A percentile compares a stretch with the other conserved stretches of the same genome.
phyloP scores from a whole-genome alignment of 306 rosid species.

The Carpinus fangiana region DNA sequence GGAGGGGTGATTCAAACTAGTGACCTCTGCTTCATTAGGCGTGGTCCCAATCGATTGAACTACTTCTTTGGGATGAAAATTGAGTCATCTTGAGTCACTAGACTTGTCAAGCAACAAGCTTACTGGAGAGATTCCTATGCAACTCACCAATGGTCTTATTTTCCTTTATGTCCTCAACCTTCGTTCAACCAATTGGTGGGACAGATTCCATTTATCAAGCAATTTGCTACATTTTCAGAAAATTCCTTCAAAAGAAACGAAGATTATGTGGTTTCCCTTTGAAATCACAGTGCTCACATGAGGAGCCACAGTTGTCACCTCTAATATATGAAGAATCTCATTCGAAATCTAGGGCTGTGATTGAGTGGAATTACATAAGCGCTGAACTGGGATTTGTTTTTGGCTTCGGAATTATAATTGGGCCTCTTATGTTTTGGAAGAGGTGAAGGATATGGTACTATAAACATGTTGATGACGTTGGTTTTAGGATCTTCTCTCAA shows the following conservation, averaged over 20 bases:
- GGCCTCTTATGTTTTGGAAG: conserved; percentile 24
- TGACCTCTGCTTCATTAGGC: no score
- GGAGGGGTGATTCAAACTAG: no score
- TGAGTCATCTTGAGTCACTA: no score
- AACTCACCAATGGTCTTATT: no score
- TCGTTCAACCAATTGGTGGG: conserved; percentile 34
- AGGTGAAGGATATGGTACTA: conserved; percentile 25
- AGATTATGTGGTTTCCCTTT: conserved; percentile 32
- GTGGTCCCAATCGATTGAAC: no score
- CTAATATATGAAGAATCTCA: neutral
- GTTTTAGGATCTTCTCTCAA: conserved; percentile 18
- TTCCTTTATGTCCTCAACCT: conserved; percentile 33
- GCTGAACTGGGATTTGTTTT: conserved; percentile 34
- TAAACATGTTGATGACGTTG: conserved; percentile 17
- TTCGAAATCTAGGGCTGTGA: neutral
- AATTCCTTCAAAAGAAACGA: conserved; percentile 31
- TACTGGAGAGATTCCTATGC: no score
- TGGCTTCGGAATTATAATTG: conserved; percentile 28
- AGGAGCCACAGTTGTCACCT: neutral
- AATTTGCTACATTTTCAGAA: conserved; percentile 35
- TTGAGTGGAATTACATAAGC: conserved; percentile 38
- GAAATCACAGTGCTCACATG: neutral
- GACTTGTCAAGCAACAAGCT: no score
- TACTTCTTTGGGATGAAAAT: no score
- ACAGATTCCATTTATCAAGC: conserved; percentile 31